Base-by-base conservation (phyloP, 129 eudicot species). In the Pittosporum tobira region DNA sequence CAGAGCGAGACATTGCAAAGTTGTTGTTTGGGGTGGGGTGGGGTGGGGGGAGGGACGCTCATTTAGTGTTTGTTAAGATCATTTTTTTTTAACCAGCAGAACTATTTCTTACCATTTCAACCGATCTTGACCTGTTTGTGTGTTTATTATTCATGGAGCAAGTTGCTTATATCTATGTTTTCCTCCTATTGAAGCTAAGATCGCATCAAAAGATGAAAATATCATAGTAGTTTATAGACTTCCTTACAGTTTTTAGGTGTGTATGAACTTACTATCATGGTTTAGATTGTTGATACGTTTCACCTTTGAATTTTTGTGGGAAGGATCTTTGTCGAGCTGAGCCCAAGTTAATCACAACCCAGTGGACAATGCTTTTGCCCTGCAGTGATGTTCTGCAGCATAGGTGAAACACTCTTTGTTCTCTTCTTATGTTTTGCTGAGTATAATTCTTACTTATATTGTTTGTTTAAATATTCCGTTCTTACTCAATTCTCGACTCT, bases 261-360 rank as follows among this genome's bases (percentile, higher is more conserved):
- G 30, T 48, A 34, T 62, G 43, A 45, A 26, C 45, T 53, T 20
- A 51, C 40, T 22, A 6, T 58, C 18, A 28, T 48, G 47, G 19
- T 57, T 28, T 40, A 31, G 36, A 11, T 51, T n/a, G 5, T 49
- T 49, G 63, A 66, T 44, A n/a, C 37, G 5, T 55, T 38, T 34
- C 42, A 51, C 56, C 45, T 38, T 68, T 53, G 45, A 29, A n/a
- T 54, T 73, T 73, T 38, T 61, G 24, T 51, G 38, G 63, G 64
- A 59, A 91, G 96, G 99, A 87, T 79, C 94, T 93, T 59, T 84
- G 99, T 65, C 94, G 77, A 77, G 88, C 80, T 62, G 94, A 87
- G 74, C 91, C 94, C 30, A 87, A 87, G 67, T 80, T 59, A 30
- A 81, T 93, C 52, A 77, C 83, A 30, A 66, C 94, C 1, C 90